Evolutionary conservation across 2,329 filamentous ascomycete species (phyloP), one percentile per base, ranked within the genome.

Genomic region (Fusarium illudens): DNA sequence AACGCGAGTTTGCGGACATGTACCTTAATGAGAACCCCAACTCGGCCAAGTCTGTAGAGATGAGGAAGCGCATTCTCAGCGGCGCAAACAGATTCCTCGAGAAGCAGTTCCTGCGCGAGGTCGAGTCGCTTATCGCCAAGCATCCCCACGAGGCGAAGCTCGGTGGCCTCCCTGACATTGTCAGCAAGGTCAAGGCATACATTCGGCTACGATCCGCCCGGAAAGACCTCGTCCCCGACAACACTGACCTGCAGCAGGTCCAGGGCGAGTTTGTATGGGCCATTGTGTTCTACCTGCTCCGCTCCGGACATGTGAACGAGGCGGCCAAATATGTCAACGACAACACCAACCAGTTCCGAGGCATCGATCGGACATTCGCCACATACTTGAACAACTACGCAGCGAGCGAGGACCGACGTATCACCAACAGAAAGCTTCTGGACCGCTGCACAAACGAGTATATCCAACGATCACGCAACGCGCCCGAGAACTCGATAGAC

Each of bases 131-230:
- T 37, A 91, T 99, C 63, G 85, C 87, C 36, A 96, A 92, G 78
- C 93, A 96, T 76, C 94, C 94, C 3, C 89, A 91, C 58, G 94
- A 97, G 76, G 95, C 96, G 29, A 92, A 92, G 75, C 86, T 97
- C 39, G 96, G 96, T 62, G 96, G 96, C 68, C 88, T 94, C 37
- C 96, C 96, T 1, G 93, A 94, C 57, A 88, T 93, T 20, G 86
- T 94, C 69, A 97, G 92, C 83, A 97, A 97, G 81, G 91, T 97
- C 75, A 93, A 93, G 75, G 96, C 93, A 8, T 99, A 95, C 75
- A 93, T 99, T 71, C 89, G 94, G 50, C 85, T 97, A 60, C 89
- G 92, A 64, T 87, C 90, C 39, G 86, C 88, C 2, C 89, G 93
- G 62, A 97, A 94, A 79, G 93, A 97, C 75, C 86, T 98, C 42